Percentiles rank a stretch among this genome's conserved stretches.
phyloP scores from a whole-genome alignment of 106 monocot genomes.

The Cymbidium sinense region DNA sequence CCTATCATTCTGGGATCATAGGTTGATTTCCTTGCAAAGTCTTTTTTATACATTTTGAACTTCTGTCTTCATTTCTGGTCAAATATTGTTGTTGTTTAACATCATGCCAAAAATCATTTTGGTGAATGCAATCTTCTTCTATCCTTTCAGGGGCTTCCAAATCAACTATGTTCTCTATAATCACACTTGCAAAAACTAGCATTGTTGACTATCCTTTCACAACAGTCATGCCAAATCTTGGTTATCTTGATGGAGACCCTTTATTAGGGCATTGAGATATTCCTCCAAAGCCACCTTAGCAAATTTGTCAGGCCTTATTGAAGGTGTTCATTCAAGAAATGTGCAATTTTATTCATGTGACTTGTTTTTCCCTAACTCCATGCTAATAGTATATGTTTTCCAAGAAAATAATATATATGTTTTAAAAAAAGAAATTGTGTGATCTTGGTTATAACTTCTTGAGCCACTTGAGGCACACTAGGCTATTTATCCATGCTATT shows the following conservation, averaged over 20 bases:
- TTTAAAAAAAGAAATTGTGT: conserved; percentile 19
- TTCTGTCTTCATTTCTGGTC: not conserved
- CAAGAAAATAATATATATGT: not conserved
- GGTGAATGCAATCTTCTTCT: not conserved
- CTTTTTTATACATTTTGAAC: not conserved
- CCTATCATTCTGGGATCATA: not conserved
- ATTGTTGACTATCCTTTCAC: conserved; percentile 97
- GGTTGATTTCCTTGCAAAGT: not conserved
- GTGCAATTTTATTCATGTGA: conserved; percentile 21
- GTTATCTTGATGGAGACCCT: conserved; percentile 87
- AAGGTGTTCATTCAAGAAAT: conserved; percentile 99
- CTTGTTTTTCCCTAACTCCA: not conserved
- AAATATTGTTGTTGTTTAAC: not conserved
- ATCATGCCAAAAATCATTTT: not conserved
- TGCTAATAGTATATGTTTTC: not conserved
- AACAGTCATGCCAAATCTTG: conserved; percentile 96
- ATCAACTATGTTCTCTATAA: conserved; percentile 75
- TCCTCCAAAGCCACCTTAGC: conserved; percentile 92
- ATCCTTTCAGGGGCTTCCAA: conserved; percentile 77
- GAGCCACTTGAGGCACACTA: conserved; percentile 91
- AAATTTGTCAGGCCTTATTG: conserved; percentile 90
- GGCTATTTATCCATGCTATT: conserved; percentile 87
- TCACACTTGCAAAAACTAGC: conserved; percentile 86
- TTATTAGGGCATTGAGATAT: conserved; percentile 63
- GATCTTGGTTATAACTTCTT: conserved; percentile 98